These are phyloP conservation scores for Xylariaceae sp. DNA, from an alignment of 2,329 filamentous ascomycete species.

Conservation along the genomic window DNA sequence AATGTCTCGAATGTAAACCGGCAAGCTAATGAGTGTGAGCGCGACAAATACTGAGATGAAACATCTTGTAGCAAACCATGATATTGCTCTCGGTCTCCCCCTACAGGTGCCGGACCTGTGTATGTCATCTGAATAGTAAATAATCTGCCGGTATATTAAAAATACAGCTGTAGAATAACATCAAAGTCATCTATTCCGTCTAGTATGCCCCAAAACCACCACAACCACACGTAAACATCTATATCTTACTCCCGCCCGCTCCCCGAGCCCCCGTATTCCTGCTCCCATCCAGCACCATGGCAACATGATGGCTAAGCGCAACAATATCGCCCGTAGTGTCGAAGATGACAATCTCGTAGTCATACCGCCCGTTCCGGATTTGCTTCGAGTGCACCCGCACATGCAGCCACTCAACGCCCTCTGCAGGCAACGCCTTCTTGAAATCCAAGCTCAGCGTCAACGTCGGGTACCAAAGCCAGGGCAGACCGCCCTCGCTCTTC, in stretches of 20 bases:
- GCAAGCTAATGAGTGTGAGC: no score
- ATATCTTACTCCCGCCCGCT: conserved; percentile 23
- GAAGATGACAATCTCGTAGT: conserved; percentile 31
- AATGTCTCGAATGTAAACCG: no score
- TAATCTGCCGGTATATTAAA: no score
- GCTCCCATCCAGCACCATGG: conserved; percentile 28
- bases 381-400: conserved; percentile 43
- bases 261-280: conserved; percentile 27
- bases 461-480: conserved; percentile 61
- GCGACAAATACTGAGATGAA: no score
- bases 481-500: not conserved
- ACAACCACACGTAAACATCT: not conserved
- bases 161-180: no score
- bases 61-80: no score
- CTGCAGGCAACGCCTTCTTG: conserved; percentile 62
- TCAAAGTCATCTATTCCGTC: no score
- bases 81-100: no score
- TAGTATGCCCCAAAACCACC: no score
- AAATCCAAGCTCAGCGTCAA: conserved; percentile 64
- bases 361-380: conserved; percentile 26
- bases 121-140: no score
- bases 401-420: conserved; percentile 65
- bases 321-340: conserved; percentile 30
- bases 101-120: no score
- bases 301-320: conserved; percentile 33